These are phyloP conservation scores for Lachnellula suecica DNA, from an alignment of 2,329 filamentous ascomycete species.

Conservation along the genomic window DNA sequence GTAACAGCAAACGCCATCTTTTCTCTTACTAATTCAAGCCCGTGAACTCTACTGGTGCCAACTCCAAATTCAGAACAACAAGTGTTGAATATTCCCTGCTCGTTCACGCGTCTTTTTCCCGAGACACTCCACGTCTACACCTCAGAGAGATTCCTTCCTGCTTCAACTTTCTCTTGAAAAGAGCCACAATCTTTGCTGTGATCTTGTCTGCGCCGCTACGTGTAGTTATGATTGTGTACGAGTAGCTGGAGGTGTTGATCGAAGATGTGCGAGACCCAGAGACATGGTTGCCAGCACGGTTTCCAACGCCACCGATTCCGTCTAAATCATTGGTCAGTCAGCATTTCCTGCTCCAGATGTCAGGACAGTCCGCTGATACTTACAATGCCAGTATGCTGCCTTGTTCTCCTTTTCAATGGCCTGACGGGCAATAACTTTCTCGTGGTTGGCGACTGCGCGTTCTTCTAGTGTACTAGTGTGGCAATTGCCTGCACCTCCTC, in stretches of 20 bases:
- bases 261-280: not conserved
- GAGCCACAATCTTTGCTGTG: slow-evolving; percentile 5
- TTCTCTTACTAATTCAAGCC: too few species aligned
- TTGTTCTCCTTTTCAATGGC: not conserved
- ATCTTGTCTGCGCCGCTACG: slow-evolving; percentile 12
- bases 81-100: too few species aligned
- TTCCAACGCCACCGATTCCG: slow-evolving; percentile 27
- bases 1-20: too few species aligned
- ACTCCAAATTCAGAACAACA: too few species aligned
- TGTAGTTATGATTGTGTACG: not conserved
- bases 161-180: slow-evolving; percentile 3
- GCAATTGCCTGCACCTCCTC: slow-evolving; percentile 14
- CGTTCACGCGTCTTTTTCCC: too few species aligned
- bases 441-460: slow-evolving; percentile 6
- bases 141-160: not conserved
- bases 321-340: too few species aligned
- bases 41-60: too few species aligned
- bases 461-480: slow-evolving; percentile 8
- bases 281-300: slow-evolving; percentile 8
- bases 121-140: slow-evolving; percentile 13
- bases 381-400: slow-evolving; percentile 1
- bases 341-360: too few species aligned
- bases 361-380: too few species aligned
- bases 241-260: slow-evolving; percentile 1
- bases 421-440: not conserved